Base-by-base conservation (phyloP, 805 yeast species). In the Cyberlindnera lachancei region DNA sequence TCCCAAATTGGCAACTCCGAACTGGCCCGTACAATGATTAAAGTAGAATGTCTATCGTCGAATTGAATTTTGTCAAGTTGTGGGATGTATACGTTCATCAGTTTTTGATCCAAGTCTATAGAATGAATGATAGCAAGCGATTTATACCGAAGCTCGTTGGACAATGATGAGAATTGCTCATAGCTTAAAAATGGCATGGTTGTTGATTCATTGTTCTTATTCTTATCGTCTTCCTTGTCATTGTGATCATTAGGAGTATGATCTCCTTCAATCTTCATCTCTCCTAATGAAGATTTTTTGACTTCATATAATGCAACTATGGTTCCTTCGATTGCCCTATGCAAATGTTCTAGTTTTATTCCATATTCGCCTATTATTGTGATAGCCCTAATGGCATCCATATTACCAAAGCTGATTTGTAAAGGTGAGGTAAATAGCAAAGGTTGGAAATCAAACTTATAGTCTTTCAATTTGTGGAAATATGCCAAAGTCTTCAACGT, bases 121-220 rank as follows among this genome's bases (percentile, higher is more conserved):
- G 90, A 79, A 48, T 86, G 95, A 0, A 85, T 63, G 30, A 84
- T 59, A 1, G 71, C 75, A 21, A 80, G 53, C 0, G 83, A 79
- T 14, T 64, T 42, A 38, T 69, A 75, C n/a, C n/a, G n/a, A n/a
- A n/a, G n/a, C 3, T 44, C 35, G 11, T 53, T 18, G 33, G 16
- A 11, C 9, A 28, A 10, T 10, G 12, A 20, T 18, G 10, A 20
- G 39, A 17, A 14, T 25, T 38, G 6, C 54, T 27, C 4, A 8
- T 7, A 14, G 38, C 0, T 39, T 42, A n/a, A 45, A 48, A 9
- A 44, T 38, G 15, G 42, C 26, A 27, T 8, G n/a, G n/a, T n/a
- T n/a, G n/a, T n/a, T 4, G 17, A n/a, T 5, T 7, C 15, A 9
- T 20, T 20, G n/a, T 28, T 19, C n/a, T n/a, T n/a, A n/a, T n/a